Base-by-base conservation (phyloP, 768 basidiomycete species). In the Mycena haematopus region DNA sequence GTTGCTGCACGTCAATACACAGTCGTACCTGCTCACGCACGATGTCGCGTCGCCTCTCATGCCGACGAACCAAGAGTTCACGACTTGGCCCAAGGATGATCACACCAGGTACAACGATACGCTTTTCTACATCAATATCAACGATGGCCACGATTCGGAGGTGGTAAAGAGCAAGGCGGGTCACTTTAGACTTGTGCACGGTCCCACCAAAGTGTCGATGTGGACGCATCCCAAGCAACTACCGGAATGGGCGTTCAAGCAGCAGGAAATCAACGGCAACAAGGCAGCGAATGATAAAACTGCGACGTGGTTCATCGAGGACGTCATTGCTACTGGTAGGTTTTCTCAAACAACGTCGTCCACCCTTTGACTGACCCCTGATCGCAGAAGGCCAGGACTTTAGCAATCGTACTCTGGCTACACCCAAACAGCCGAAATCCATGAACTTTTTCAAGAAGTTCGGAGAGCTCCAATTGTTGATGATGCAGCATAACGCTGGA, bases 401-500 rank as follows among this genome's bases (percentile, higher is more conserved):
- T 50, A 73, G 77, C 38, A 82, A 86, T 60, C 84, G 86, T n/a
- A 80, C 78, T 25, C 81, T 77, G 57, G 76, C 81, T n/a, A 82
- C 83, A 24, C 69, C 79, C 14, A 95, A 92, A 73, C 78, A 84
- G 57, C 90, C 93, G 21, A 95, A 92, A 78, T 80, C 79, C 55
- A 84, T 95, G 80, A 91, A 88, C 74, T 99, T 99, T 78, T 92
- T 99, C 83, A 90, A 82, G 74, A 99, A 99, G 77, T 99, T 96
- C 70, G 86, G 80, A 29, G 96, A 99, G 75, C 80, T 99, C 33
- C 97, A 99, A 71, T 77, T 96, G 46, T 79, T 96, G 58, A 99
- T 99, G 96, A 78, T 99, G 67, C 95, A 97, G 73, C 97, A 99
- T 80, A 99, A 99, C 70, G 96, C 97, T n/a, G 97, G 95, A 22